A percentile compares a stretch with the other conserved stretches of the same genome.
Evolutionary conservation across 1,284 basidiomycete species (phyloP).

Genomic region (Mycosarcoma mackinlayi): DNA sequence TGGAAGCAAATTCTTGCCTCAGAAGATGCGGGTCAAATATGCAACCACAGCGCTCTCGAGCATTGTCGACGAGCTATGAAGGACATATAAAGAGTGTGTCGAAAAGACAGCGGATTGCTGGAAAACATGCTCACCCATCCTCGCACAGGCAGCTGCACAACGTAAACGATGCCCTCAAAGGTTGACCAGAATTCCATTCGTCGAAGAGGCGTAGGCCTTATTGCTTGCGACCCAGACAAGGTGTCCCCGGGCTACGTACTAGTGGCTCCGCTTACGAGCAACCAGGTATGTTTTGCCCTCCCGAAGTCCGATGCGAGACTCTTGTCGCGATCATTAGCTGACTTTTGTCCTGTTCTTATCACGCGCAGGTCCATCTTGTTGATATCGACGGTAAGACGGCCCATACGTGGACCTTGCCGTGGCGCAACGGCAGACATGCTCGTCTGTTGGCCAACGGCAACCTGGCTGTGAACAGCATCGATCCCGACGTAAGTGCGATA

Average conservation of each 20-base stretch:
- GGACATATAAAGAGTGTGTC: neutral
- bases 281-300: neutral
- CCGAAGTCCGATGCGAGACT: too few species aligned
- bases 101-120: neutral
- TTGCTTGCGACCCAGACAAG: slow-evolving; percentile 3
- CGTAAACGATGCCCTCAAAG: neutral
- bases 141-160: neutral
- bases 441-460: slow-evolving; percentile 2
- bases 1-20: too few species aligned
- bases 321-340: too few species aligned
- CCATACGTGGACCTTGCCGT: slow-evolving; percentile 3
- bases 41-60: too few species aligned
- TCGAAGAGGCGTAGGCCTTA: neutral
- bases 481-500: neutral
- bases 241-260: slow-evolving; percentile 2
- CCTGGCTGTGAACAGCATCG: slow-evolving; percentile 4
- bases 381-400: neutral
- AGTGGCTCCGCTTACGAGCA: slow-evolving; percentile 1
- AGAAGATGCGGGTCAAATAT: too few species aligned
- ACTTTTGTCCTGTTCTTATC: neutral
- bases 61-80: too few species aligned
- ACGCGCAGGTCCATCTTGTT: neutral
- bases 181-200: slow-evolving; percentile 4
- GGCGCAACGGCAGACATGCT: slow-evolving; percentile 3
- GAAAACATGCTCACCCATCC: neutral